A percentile compares a stretch with the other conserved stretches of the same genome.
Evolutionary conservation across 495 filamentous ascomycete species (phyloP).

Genomic region (Cercophora sp.): DNA sequence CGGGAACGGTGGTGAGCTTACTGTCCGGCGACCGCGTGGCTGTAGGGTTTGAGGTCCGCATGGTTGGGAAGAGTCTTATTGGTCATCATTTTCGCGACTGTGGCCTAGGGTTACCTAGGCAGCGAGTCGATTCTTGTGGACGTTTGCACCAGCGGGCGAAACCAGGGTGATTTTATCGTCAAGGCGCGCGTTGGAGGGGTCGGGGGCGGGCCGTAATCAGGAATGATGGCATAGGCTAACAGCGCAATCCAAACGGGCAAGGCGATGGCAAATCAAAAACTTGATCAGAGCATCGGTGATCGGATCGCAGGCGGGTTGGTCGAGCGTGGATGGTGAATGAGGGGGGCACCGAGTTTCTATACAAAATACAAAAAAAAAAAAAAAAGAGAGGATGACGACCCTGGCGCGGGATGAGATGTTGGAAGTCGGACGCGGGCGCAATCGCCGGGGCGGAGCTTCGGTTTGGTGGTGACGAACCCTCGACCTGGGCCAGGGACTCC

Average conservation of each 20-base stretch:
- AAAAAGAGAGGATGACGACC: neutral
- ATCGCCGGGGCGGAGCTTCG: conserved; percentile 4
- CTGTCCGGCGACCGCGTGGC: conserved; percentile 90
- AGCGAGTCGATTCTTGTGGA: too few relatives aligned
- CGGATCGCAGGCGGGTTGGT: neutral
- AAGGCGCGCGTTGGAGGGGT: conserved; percentile 1
- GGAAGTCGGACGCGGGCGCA: neutral
- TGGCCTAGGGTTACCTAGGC: neutral
- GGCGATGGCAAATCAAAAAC: too few relatives aligned
- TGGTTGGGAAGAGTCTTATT: conserved; percentile 40
- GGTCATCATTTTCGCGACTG: conserved; percentile 23
- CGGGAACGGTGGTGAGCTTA: conserved; percentile 49
- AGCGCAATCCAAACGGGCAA: too few relatives aligned
- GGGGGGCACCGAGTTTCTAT: conserved; percentile 11
- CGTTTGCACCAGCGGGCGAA: too few relatives aligned
- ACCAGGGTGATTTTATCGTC: neutral
- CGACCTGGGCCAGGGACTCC: conserved; percentile 1
- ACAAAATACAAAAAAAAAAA: too few relatives aligned
- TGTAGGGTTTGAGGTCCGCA: conserved; percentile 63
- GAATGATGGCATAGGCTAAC: conserved; percentile 10
- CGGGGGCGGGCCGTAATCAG: conserved; percentile 9
- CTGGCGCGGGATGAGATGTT: neutral
- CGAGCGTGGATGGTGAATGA: neutral
- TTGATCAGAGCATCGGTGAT: too few relatives aligned
- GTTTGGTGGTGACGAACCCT: neutral